Evolutionary conservation across 495 filamentous ascomycete species (phyloP), one percentile per base, ranked within the genome.

Genomic region (Elasticomyces elasticus): DNA sequence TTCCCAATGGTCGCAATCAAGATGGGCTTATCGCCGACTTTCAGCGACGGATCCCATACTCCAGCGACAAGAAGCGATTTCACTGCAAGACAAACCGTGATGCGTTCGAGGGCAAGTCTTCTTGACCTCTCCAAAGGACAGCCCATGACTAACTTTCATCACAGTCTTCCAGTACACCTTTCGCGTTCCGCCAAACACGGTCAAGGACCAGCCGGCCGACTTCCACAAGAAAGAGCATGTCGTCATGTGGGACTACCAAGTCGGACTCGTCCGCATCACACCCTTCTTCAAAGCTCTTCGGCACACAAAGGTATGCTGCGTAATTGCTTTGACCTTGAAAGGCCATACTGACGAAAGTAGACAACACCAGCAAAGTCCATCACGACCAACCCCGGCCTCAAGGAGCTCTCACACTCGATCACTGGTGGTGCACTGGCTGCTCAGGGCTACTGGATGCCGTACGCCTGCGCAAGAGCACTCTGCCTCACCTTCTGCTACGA

Each of bases 381-480:
- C 33, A 81, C 79, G 50, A 59, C 74, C 41, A 98, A 95, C 65
- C 79, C 79, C 0, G 90, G 91, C 6, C 81, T 98, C 20, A 79
- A 81, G 41, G 83, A 89, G 5, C 85, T 96, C 53, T 86, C 86
- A 27, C 83, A 94, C 65, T 95, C 88, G 70, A 96, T 98, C 64
- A 98, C 92, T 0, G 92, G 92, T 12, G 92, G 92, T 13, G 79
- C 89, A 27, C 78, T 96, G 35, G 81, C 76, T 42, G 91, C 88
- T 52, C 92, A 98, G 83, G 92, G 92, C 23, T 98, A 98, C 71
- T 98, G 91, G 92, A 87, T 97, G 79, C 92, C 92, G 1, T 98
- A 81, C 61, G 71, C 80, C 33, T 87, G 85, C 33, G 92, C 92
- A 24, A 82, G 79, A 69, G 87, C 86, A 17, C 72, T 96, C 26